A percentile compares a stretch with the other conserved stretches of the same genome.
Conservation (phyloP, 371 early-diverging fungal species). For the Actinomucor elegans region DNA sequence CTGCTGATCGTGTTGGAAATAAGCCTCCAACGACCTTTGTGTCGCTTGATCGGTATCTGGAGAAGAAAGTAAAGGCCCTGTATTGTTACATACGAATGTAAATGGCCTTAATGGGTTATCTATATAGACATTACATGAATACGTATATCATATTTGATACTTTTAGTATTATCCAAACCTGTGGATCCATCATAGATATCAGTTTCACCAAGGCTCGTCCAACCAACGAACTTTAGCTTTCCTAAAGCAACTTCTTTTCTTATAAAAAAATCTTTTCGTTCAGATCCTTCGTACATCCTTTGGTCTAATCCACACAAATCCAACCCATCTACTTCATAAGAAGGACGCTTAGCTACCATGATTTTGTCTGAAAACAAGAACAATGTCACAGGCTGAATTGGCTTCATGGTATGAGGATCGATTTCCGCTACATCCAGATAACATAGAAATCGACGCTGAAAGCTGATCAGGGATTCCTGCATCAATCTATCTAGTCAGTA, state of each 20-base stretch:
- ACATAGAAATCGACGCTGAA: slow-evolving; percentile 22
- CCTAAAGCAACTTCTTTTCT: slow-evolving; percentile 3
- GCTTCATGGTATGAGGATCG: slow-evolving; percentile 30
- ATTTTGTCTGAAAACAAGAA: slow-evolving; percentile 45
- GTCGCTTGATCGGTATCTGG: slow-evolving; percentile 19
- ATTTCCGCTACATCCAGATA: slow-evolving; percentile 39
- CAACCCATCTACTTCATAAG: slow-evolving; percentile 24
- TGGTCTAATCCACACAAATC: slow-evolving; percentile 29
- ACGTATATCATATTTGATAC: too few relatives aligned
- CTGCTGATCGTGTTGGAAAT: slow-evolving; percentile 20
- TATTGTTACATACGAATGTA: slow-evolving; percentile 11
- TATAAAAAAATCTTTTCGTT: slow-evolving; percentile 13
- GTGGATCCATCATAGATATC: slow-evolving; percentile 17
- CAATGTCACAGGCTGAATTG: slow-evolving; percentile 34
- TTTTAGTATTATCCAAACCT: too few relatives aligned
- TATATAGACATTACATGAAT: too few relatives aligned
- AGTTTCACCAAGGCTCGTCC: slow-evolving; percentile 22
- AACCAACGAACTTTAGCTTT: slow-evolving; percentile 29
- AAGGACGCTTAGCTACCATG: slow-evolving; percentile 40
- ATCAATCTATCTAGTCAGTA: too few relatives aligned
- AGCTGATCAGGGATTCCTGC: slow-evolving; percentile 36
- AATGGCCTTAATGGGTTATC: too few relatives aligned
- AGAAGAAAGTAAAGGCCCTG: background rate
- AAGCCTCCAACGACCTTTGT: slow-evolving; percentile 19
- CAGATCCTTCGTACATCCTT: slow-evolving; percentile 8